A percentile compares a stretch with the other conserved stretches of the same genome.
Evolutionary conservation across 805 yeast genomes (phyloP).

Genomic region (Ogataea ramenticola): DNA sequence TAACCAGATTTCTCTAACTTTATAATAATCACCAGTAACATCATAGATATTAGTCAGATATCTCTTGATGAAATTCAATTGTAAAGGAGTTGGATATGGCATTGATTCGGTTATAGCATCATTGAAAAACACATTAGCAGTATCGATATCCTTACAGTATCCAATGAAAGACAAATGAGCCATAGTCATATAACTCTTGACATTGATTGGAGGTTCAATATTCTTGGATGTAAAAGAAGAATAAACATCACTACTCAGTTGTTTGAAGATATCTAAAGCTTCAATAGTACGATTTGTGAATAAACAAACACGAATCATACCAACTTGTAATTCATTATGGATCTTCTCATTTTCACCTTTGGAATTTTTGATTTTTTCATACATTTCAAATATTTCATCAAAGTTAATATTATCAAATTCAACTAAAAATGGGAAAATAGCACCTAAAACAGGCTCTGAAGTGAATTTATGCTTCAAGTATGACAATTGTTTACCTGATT

Average conservation of each 20-base stretch:
- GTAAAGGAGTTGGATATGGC: conserved; percentile 66
- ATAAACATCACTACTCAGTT: conserved; percentile 45
- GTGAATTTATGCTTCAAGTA: conserved; percentile 38
- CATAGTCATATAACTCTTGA: conserved; percentile 50
- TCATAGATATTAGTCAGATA: conserved; percentile 56
- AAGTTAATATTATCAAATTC: conserved; percentile 50
- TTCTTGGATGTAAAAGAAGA: conserved; percentile 13
- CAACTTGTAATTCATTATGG: conserved; percentile 46
- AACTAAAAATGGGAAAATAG: conserved; percentile 58
- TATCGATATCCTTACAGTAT: conserved; percentile 58
- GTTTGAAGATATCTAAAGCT: conserved; percentile 58
- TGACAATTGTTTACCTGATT: conserved; percentile 41
- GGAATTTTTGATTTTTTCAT: conserved; percentile 25
- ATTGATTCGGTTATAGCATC: conserved; percentile 58
- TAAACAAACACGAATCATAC: conserved; percentile 69
- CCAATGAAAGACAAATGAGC: conserved; percentile 77
- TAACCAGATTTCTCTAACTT: conserved; percentile 55
- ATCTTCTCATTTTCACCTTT: conserved; percentile 6
- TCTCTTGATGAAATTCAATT: conserved; percentile 63
- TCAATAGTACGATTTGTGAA: conserved; percentile 52
- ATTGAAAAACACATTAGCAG: conserved; percentile 68
- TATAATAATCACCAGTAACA: conserved; percentile 46
- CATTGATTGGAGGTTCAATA: conserved; percentile 21
- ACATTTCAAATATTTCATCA: conserved; percentile 51
- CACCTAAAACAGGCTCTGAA: conserved; percentile 60